phyloP scores from a whole-genome alignment of 169 alveolate species.

The Eimeria falciformis region DNA sequence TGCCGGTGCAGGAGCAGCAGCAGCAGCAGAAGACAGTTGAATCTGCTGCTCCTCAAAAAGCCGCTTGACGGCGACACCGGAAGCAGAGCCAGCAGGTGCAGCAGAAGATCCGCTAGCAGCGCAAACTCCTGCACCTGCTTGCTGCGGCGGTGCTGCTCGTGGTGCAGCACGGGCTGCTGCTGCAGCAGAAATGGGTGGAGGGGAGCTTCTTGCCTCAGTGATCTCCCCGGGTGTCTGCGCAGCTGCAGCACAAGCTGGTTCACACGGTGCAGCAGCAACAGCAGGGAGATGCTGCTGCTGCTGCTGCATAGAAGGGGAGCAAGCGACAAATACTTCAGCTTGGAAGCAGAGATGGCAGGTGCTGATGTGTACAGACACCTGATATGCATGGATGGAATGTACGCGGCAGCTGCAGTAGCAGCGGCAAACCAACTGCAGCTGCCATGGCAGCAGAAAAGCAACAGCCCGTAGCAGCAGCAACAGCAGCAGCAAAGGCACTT shows the following conservation, averaged over 20 bases:
- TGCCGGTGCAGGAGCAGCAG: background rate
- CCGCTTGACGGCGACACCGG: background rate
- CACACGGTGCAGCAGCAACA: background rate
- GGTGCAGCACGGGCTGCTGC: background rate
- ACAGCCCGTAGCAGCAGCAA: slow-evolving; percentile 11
- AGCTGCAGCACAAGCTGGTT: background rate
- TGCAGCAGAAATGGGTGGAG: background rate
- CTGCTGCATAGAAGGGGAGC: background rate
- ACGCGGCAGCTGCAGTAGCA: slow-evolving; percentile 26
- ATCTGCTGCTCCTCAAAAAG: background rate
- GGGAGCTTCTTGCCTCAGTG: background rate
- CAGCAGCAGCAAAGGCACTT: background rate
- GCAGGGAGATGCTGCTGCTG: slow-evolving; percentile 2
- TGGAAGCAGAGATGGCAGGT: background rate
- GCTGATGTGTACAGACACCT: background rate
- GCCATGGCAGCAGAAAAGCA: slow-evolving; percentile 1
- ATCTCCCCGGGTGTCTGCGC: background rate
- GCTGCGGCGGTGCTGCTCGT: background rate
- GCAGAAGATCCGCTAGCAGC: slow-evolving; percentile 9
- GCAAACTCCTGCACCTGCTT: background rate
- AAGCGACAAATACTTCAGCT: background rate
- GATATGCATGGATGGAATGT: background rate
- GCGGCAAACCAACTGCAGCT: background rate
- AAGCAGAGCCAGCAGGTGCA: background rate
- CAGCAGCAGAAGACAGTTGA: background rate